Evolutionary conservation across 1,139 yeast species (phyloP), one percentile per base, ranked within the genome.

Genomic region (Citeromyces hawaiiensis): DNA sequence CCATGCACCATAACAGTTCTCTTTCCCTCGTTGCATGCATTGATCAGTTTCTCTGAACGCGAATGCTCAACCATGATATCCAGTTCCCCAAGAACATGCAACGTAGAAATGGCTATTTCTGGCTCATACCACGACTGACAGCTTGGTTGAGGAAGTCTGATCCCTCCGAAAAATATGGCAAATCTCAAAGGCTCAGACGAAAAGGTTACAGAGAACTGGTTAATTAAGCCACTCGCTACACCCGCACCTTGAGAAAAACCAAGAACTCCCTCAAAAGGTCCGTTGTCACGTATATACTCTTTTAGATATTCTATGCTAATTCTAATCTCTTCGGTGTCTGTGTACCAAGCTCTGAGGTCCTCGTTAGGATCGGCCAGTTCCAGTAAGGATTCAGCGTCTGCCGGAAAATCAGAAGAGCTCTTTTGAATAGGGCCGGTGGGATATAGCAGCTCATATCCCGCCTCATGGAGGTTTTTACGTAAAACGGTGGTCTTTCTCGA

Each of bases 161-260:
- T 88, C 0, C 95, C 96, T 10, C 91, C 75, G 51, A 82, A 86
- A 36, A 82, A 59, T 13, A 91, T 66, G 7, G 75, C 83, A 57
- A 85, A 88, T 51, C 79, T 72, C 47, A 85, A 60, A 0, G 54
- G 46, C 1, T 58, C 56, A 34, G 55, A 49, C 10, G 49, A 51
- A 18, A 56, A 50, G 21, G 57, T 44, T 21, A 51, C 55, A 37
- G 59, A 52, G 42, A 53, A 61, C 29, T 59, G 57, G 46, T 71
- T 72, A 33, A 76, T 59, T 8, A 76, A 50, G 19, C 75, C 63
- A 3, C 77, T 75, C 1, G 93, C 74, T 54, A 91, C 62, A 3
- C 94, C 94, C 1, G 96, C 93, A 46, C 98, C 98, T 57, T 91
- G 97, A 15, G 93, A 80, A 55, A 88, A 91, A 2, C 96, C 97